A percentile compares a stretch with the other conserved stretches of the same genome.
These are phyloP conservation scores for Verticillium alfalfae DNA, from an alignment of 2,329 filamentous ascomycete genomes.

Conservation along the genomic window DNA sequence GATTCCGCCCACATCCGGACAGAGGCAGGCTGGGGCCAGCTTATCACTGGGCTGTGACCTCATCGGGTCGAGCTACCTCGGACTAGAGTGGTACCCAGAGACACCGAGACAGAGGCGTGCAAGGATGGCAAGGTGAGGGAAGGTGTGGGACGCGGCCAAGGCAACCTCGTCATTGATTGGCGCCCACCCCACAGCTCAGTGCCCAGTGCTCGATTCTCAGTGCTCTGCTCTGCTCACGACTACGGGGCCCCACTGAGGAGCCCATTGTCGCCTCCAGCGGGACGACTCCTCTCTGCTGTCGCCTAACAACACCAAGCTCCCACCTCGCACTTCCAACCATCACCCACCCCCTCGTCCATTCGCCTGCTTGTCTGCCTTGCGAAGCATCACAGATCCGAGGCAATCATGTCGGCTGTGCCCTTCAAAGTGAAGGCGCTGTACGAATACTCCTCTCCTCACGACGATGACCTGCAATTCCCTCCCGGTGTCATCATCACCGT, in stretches of 20 bases:
- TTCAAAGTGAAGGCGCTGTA: slow-evolving; percentile 96
- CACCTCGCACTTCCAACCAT: neutral
- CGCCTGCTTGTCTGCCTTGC: neutral
- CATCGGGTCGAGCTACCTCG: neutral
- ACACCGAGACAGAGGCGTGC: neutral
- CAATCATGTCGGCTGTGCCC: slow-evolving; percentile 40
- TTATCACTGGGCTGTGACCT: neutral
- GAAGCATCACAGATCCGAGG: neutral
- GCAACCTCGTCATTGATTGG: neutral
- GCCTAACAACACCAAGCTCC: slow-evolving; percentile 1
- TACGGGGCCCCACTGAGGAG: neutral
- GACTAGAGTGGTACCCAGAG: neutral
- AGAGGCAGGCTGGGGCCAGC: neutral
- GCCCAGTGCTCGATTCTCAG: neutral
- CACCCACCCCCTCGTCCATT: neutral
- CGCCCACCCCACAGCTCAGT: neutral
- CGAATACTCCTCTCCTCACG: slow-evolving; percentile 88
- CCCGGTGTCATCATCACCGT: slow-evolving; percentile 89
- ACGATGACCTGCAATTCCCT: slow-evolving; percentile 87
- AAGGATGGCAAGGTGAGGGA: neutral
- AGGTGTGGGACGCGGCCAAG: neutral
- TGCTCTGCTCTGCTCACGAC: neutral
- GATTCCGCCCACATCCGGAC: neutral
- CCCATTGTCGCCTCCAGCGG: neutral
- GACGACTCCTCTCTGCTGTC: slow-evolving; percentile 1